phyloP scores from a whole-genome alignment of 805 yeast genomes.

The Candida ortonii region DNA sequence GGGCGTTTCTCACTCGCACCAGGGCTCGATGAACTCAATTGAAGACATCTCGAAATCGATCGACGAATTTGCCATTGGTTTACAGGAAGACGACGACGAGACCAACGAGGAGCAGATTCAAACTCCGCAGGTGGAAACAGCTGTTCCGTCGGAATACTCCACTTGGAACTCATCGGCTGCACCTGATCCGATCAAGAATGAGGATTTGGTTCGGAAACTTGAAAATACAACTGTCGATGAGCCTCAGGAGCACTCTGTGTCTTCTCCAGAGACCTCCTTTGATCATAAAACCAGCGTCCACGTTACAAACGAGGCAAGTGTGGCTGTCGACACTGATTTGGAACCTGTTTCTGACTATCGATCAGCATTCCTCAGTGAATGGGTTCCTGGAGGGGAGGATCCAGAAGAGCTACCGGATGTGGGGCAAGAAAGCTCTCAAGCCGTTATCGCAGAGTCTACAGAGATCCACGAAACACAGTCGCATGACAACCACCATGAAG shows the following conservation, averaged over 20 bases:
- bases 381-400: constrained; percentile 2
- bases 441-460: not conserved
- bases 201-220: no score
- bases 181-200: no score
- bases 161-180: no score
- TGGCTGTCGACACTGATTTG: no score
- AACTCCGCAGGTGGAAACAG: not conserved
- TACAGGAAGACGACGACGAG: constrained; percentile 3
- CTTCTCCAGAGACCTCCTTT: no score
- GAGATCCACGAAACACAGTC: not conserved
- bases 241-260: not conserved
- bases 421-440: not conserved
- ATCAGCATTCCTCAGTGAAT: not conserved
- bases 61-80: constrained; percentile 17
- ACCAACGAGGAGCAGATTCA: no score
- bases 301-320: no score
- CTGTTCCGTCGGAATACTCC: not conserved
- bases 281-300: no score
- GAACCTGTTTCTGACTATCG: not conserved
- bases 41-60: constrained; percentile 17
- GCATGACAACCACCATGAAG: not conserved
- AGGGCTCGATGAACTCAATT: constrained; percentile 13
- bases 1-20: no score
- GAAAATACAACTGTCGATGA: not conserved
- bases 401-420: constrained; percentile 2